Conservation (phyloP, 2,329 filamentous ascomycete species). For the Colletotrichum eremochloae region DNA sequence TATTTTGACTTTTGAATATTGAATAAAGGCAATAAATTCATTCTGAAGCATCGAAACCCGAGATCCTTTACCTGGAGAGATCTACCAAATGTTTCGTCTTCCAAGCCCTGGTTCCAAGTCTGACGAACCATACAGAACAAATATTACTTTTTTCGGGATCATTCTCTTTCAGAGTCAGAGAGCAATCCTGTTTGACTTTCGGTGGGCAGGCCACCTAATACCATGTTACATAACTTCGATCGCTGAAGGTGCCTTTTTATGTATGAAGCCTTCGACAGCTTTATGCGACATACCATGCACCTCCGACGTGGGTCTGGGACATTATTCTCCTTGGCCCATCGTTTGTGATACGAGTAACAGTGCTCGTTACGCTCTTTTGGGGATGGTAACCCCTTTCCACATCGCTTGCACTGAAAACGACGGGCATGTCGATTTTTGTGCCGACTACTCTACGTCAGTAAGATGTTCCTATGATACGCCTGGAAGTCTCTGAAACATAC, state of each 20-base stretch:
- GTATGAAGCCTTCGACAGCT: not conserved
- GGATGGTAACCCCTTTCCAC: not conserved
- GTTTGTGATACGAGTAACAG: not conserved
- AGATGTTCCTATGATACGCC: no score
- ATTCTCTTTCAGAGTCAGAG: not conserved
- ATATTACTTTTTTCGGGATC: not conserved
- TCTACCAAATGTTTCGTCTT: not conserved
- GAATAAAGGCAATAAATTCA: not conserved
- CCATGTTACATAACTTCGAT: not conserved
- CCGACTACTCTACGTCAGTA: not conserved
- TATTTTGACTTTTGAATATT: not conserved
- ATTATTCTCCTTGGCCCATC: not conserved
- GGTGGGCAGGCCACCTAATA: not conserved
- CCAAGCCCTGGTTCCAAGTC: not conserved
- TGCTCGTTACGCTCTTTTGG: conserved; percentile 3
- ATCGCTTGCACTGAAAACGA: not conserved
- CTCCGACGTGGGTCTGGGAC: conserved; percentile 13
- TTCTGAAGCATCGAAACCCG: not conserved
- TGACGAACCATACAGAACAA: not conserved
- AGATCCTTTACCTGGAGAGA: not conserved
- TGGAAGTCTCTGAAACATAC: not conserved
- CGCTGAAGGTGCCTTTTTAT: conserved; percentile 7
- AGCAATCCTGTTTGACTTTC: not conserved
- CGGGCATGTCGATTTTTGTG: not conserved
- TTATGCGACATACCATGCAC: not conserved